Evolutionary conservation across 176 grass and related monocot species (phyloP).

Genomic region (Hordeum vulgare): DNA sequence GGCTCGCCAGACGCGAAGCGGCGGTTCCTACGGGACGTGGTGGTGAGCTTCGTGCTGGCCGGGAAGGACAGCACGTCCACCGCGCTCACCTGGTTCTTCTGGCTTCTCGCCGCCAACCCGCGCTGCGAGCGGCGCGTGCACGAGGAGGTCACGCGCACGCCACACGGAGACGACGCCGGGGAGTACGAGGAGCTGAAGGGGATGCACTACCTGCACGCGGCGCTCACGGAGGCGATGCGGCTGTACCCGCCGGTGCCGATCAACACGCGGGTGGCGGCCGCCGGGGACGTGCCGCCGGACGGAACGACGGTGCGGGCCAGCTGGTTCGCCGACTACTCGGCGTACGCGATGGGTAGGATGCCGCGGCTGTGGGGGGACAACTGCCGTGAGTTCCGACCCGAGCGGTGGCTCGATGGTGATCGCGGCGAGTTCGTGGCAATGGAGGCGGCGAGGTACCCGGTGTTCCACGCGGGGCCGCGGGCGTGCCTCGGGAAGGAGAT

Average conservation of each 20-base stretch:
- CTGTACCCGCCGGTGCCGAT: conserved; percentile 77
- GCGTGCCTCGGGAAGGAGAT: conserved; percentile 66
- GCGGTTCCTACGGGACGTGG: conserved; percentile 55
- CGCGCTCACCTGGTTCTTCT: conserved; percentile 72
- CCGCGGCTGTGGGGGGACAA: conserved; percentile 39
- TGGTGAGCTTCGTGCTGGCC: conserved; percentile 61
- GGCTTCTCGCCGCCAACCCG: conserved; percentile 48
- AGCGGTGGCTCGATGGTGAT: conserved; percentile 42
- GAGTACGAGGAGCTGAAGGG: conserved; percentile 32
- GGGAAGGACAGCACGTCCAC: conserved; percentile 60
- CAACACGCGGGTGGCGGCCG: conserved; percentile 35
- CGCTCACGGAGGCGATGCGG: conserved; percentile 61
- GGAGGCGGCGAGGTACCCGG: conserved; percentile 46
- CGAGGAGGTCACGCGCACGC: conserved; percentile 26
- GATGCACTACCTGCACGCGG: conserved; percentile 60
- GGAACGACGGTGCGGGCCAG: conserved; percentile 54
- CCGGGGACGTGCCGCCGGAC: conserved; percentile 50
- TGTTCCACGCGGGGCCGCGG: conserved; percentile 52
- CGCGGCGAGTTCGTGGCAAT: conserved; percentile 27
- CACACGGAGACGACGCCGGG: background rate
- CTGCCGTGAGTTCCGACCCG: conserved; percentile 35
- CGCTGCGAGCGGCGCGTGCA: conserved; percentile 34
- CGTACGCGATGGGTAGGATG: conserved; percentile 72
- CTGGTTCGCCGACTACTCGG: conserved; percentile 48
- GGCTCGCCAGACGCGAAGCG: conserved; percentile 24